Evolutionary conservation across 78 protist genomes (phyloP).

Genomic region (Thecamonas trahens): DNA sequence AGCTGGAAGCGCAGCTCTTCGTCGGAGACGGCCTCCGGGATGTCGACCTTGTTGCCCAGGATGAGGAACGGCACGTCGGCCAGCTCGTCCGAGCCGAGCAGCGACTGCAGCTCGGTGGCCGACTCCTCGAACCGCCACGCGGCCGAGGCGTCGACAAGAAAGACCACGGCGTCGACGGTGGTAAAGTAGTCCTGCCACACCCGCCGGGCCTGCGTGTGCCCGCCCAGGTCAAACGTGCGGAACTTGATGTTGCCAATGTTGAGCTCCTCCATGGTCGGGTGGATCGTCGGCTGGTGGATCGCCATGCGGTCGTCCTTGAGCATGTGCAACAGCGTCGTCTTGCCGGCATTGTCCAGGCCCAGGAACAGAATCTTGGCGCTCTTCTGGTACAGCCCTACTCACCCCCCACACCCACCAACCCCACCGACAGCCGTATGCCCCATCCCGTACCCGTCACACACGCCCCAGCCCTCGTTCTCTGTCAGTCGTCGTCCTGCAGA

Average conservation of each 20-base stretch:
- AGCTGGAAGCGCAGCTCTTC: conserved; percentile 72
- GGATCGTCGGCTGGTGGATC: conserved; percentile 79
- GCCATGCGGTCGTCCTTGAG: conserved; percentile 82
- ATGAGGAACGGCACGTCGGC: conserved; percentile 89
- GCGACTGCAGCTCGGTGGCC: conserved; percentile 78
- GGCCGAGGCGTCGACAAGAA: conserved; percentile 87
- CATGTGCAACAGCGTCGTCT: conserved; percentile 97
- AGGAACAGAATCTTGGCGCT: conserved; percentile 95
- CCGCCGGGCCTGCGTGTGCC: conserved; percentile 87
- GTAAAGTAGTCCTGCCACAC: conserved; percentile 92
- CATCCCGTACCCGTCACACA: too few species aligned
- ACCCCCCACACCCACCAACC: too few species aligned
- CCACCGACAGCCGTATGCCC: too few species aligned
- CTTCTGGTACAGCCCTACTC: conserved; percentile 88
- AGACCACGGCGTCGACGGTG: conserved; percentile 91
- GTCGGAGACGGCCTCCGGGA: conserved; percentile 75
- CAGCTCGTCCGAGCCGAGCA: conserved; percentile 68
- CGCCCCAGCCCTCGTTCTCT: too few species aligned
- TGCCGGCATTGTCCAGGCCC: conserved; percentile 99
- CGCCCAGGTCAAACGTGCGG: conserved; percentile 94
- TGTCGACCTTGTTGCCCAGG: conserved; percentile 99
- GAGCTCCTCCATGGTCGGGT: conserved; percentile 91
- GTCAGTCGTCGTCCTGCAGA: too few species aligned
- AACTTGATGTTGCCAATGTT: conserved; percentile 84
- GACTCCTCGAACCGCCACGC: conserved; percentile 85